Conservation (phyloP, 345 rosid genomes). For the Salix purpurea region DNA sequence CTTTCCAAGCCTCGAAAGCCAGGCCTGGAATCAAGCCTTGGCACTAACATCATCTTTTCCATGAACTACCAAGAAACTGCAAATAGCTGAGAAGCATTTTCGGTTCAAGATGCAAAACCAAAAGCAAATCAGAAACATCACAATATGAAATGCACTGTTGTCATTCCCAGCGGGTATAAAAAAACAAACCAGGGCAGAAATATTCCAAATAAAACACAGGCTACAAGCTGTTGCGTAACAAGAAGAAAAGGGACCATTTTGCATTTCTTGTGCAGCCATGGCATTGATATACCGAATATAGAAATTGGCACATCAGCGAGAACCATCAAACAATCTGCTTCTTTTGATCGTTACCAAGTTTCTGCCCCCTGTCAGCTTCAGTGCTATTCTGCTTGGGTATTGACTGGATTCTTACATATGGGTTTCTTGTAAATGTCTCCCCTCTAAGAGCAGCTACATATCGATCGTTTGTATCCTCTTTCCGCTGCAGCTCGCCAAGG, state of each 20-base stretch:
- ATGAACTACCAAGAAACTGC: not conserved
- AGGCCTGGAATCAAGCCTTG: not conserved
- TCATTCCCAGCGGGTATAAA: not conserved
- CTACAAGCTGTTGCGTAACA: not conserved
- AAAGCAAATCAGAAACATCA: not conserved
- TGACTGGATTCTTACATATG: conserved; percentile 68
- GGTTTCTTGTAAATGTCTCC: conserved; percentile 82
- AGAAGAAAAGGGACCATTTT: not conserved
- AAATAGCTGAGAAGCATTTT: not conserved
- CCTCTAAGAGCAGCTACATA: conserved; percentile 87
- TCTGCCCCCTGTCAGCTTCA: conserved; percentile 22
- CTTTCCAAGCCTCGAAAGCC: not conserved
- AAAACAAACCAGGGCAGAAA: not conserved
- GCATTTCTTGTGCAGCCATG: not conserved
- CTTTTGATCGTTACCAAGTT: conserved; percentile 11
- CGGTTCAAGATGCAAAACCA: not conserved
- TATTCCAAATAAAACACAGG: not conserved
- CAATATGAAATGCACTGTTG: not conserved
- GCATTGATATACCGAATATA: not conserved
- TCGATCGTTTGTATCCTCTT: conserved; percentile 85
- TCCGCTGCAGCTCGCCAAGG: conserved; percentile 82
- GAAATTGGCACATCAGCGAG: not conserved
- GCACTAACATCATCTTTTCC: not conserved
- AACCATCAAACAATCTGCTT: conserved; percentile 6
- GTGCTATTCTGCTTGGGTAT: conserved; percentile 35